Percentiles rank a stretch among this genome's conserved stretches.
These are phyloP conservation scores for Porpolomopsis calyptriformis DNA, from an alignment of 768 basidiomycete genomes.

Conservation along the genomic window DNA sequence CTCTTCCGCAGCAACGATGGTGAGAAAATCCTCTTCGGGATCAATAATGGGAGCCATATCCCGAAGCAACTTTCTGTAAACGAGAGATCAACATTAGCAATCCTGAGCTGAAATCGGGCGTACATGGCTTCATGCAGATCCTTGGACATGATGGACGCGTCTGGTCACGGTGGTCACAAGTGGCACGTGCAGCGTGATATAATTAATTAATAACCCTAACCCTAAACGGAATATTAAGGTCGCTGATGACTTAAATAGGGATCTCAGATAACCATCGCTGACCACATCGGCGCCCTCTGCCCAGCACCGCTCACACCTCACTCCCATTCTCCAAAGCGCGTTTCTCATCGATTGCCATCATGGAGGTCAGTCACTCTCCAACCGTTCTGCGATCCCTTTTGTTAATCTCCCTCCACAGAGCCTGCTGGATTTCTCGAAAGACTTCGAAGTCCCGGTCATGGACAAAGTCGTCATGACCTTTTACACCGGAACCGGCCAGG, in stretches of 20 bases:
- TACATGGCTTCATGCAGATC: constrained; percentile 36
- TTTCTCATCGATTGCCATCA: constrained; percentile 23
- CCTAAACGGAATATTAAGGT: no score
- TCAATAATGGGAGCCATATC: constrained; percentile 67
- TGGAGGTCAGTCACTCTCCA: constrained; percentile 34
- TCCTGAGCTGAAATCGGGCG: neutral
- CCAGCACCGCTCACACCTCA: constrained; percentile 6
- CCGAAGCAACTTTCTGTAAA: constrained; percentile 49
- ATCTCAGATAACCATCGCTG: neutral
- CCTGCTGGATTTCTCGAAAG: constrained; percentile 86
- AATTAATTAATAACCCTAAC: neutral
- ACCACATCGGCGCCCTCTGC: constrained; percentile 4
- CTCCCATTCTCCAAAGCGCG: constrained; percentile 28
- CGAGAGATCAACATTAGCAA: neutral
- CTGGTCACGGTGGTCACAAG: neutral
- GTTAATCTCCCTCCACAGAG: constrained; percentile 31
- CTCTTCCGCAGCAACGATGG: constrained; percentile 65
- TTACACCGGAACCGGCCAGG: constrained; percentile 73
- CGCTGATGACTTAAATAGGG: neutral
- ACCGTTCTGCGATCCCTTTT: constrained; percentile 8
- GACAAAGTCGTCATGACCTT: constrained; percentile 92
- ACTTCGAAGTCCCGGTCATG: constrained; percentile 86
- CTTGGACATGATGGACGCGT: constrained; percentile 4
- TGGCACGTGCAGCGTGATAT: neutral
- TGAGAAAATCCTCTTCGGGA: constrained; percentile 68